A percentile compares a stretch with the other conserved stretches of the same genome.
These are phyloP conservation scores for Dictyostelium capitatum DNA, from an alignment of 78 protist genomes.

Conservation along the genomic window DNA sequence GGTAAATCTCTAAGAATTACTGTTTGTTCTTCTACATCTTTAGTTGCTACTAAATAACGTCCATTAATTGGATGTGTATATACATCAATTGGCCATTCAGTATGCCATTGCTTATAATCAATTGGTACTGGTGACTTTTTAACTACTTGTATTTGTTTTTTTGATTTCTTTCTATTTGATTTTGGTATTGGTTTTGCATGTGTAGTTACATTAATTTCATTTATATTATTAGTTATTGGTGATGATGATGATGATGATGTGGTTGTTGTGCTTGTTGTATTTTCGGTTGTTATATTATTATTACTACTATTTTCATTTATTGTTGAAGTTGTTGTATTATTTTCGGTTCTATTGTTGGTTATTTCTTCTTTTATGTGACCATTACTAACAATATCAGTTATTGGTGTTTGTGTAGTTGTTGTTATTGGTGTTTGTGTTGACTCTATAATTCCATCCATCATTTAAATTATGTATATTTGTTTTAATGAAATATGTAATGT, in stretches of 20 bases:
- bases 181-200: not conserved
- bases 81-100: constrained; percentile 35
- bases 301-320: not conserved
- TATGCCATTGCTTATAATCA: constrained; percentile 60
- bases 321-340: not conserved
- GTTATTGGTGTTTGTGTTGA: not conserved
- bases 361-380: not conserved
- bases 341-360: not conserved
- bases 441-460: not conserved
- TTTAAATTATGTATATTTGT: too few relatives aligned
- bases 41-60: constrained; percentile 52
- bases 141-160: not conserved
- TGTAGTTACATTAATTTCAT: not conserved
- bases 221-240: not conserved
- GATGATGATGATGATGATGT: not conserved
- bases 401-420: not conserved
- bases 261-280: not conserved
- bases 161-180: not conserved
- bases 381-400: not conserved
- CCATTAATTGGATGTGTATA: constrained; percentile 60
- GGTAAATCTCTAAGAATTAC: constrained; percentile 56
- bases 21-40: constrained; percentile 34
- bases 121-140: not conserved
- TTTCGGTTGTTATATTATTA: not conserved
- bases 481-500: too few relatives aligned